Conservation (phyloP, 2,329 filamentous ascomycete species). For the Diplodia intermedia region DNA sequence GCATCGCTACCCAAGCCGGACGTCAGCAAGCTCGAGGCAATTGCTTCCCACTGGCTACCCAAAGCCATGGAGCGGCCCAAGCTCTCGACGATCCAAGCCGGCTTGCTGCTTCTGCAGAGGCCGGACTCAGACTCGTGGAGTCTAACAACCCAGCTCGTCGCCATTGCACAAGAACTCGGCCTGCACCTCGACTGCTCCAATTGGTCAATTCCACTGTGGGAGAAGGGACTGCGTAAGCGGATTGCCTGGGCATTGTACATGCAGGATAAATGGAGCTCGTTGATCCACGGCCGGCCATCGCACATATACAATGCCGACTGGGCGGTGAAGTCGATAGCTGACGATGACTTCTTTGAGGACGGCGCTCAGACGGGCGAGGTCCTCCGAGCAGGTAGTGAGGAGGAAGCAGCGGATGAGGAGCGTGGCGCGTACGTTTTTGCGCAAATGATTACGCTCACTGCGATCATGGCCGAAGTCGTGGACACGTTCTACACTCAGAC, state of each 20-base stretch:
- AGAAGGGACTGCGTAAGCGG: slow-evolving; percentile 81
- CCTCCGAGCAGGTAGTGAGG: slow-evolving; percentile 53
- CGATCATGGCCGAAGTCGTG: slow-evolving; percentile 79
- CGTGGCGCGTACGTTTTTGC: slow-evolving; percentile 73
- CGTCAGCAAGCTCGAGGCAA: slow-evolving; percentile 72
- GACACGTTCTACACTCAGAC: slow-evolving; percentile 83
- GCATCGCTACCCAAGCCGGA: slow-evolving; percentile 71
- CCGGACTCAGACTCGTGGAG: slow-evolving; percentile 83
- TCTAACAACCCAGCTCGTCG: slow-evolving; percentile 84
- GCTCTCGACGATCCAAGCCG: slow-evolving; percentile 79
- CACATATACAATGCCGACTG: slow-evolving; percentile 75
- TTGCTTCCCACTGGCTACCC: slow-evolving; percentile 74
- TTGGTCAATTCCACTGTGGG: slow-evolving; percentile 90
- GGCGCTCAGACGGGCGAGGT: slow-evolving; percentile 59
- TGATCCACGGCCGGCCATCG: slow-evolving; percentile 84
- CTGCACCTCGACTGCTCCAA: slow-evolving; percentile 84
- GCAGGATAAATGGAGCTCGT: slow-evolving; percentile 91
- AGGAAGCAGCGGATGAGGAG: slow-evolving; percentile 67
- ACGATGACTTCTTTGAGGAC: slow-evolving; percentile 75
- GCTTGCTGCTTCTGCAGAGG: slow-evolving; percentile 74
- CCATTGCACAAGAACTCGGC: slow-evolving; percentile 84
- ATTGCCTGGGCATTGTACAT: slow-evolving; percentile 92
- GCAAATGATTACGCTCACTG: slow-evolving; percentile 77
- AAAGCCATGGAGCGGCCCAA: slow-evolving; percentile 84
- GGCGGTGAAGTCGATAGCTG: slow-evolving; percentile 72